A percentile compares a stretch with the other conserved stretches of the same genome.
phyloP scores from a whole-genome alignment of 2,329 filamentous ascomycete genomes.

The Trichoderma endophyticum region DNA sequence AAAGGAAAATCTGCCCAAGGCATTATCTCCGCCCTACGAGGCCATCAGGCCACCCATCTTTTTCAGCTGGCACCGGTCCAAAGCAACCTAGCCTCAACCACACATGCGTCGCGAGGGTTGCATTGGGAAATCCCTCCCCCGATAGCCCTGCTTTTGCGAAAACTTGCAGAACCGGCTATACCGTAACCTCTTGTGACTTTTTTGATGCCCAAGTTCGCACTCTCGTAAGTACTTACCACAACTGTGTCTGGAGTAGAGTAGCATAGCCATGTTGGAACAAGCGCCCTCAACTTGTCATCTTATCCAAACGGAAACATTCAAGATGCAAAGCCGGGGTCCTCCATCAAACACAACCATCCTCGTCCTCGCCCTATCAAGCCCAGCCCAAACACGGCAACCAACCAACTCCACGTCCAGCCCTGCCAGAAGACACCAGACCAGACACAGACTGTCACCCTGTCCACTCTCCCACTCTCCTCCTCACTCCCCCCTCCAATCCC shows the following conservation, averaged over 20 bases:
- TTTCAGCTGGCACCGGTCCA: neutral
- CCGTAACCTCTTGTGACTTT: neutral
- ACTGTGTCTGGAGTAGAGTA: no score
- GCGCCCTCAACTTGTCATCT: neutral
- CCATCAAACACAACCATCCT: neutral
- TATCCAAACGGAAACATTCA: neutral
- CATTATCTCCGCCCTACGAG: neutral
- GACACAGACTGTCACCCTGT: neutral
- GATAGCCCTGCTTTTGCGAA: slow-evolving; percentile 3
- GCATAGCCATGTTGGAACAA: neutral
- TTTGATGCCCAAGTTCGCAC: neutral
- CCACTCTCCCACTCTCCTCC: neutral
- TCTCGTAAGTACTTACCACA: no score
- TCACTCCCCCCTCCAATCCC: neutral
- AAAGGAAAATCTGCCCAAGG: neutral
- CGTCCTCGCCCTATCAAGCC: neutral
- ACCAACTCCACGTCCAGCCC: neutral
- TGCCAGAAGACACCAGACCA: neutral
- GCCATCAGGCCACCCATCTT: neutral
- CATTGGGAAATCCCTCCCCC: slow-evolving; percentile 8
- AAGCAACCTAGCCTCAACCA: neutral
- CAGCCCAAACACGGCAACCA: neutral
- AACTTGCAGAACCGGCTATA: neutral
- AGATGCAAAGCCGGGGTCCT: neutral
- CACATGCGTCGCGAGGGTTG: neutral